Evolutionary conservation across 192 early-diverging fungal species (phyloP).

Genomic region (Umbelopsis sp.): DNA sequence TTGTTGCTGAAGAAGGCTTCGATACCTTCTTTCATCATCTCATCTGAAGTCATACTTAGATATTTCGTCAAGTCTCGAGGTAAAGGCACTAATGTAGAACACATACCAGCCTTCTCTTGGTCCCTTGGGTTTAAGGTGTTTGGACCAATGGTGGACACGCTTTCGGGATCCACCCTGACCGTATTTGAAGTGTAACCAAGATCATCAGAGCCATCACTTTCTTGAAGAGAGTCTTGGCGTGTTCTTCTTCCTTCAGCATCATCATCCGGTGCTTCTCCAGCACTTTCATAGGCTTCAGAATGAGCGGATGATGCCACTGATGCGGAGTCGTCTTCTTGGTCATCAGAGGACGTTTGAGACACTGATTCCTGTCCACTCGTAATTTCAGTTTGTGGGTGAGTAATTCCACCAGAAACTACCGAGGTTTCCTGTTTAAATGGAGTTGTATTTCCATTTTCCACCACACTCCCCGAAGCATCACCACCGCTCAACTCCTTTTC

Average conservation of each 20-base stretch:
- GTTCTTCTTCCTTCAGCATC: neutral
- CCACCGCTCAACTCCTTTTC: neutral
- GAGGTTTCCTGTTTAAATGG: neutral
- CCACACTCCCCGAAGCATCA: neutral
- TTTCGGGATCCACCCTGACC: neutral
- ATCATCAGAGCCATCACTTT: neutral
- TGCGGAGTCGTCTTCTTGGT: neutral
- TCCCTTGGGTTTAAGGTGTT: constrained; percentile 19
- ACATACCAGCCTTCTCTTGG: constrained; percentile 26
- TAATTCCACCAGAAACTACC: neutral
- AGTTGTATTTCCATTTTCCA: neutral
- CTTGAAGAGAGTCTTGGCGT: neutral
- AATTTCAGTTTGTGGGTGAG: neutral
- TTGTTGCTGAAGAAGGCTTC: constrained; percentile 22
- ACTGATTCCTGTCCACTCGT: neutral
- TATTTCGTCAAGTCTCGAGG: neutral
- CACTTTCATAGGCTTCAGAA: constrained; percentile 7
- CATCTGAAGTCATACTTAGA: neutral
- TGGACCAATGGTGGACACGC: neutral
- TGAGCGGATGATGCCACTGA: neutral
- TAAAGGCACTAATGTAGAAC: neutral
- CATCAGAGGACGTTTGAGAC: neutral
- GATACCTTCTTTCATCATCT: constrained; percentile 10
- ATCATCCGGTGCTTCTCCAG: neutral
- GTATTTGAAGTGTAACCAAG: neutral